Conservation (phyloP, 345 rosid genomes). For the Ailanthus altissimus region DNA sequence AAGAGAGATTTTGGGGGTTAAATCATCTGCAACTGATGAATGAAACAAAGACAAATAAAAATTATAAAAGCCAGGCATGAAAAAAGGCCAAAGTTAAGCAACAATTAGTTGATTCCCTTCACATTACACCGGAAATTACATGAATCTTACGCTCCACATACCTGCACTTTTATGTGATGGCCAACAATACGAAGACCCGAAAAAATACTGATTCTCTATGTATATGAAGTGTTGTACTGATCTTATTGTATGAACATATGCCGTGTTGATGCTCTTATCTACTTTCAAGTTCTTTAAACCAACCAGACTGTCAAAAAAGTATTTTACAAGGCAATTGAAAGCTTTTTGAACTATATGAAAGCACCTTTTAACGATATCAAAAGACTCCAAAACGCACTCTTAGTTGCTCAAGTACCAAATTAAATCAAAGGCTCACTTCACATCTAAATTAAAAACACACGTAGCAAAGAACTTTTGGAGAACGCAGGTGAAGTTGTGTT, state of each 20-base stretch:
- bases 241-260: slow-evolving; percentile 61
- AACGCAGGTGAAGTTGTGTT: background rate
- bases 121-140: background rate
- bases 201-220: slow-evolving; percentile 23
- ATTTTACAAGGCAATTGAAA: too few species aligned
- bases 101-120: background rate
- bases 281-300: slow-evolving; percentile 65
- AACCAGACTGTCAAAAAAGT: slow-evolving; percentile 49
- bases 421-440: too few species aligned
- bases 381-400: background rate
- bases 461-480: background rate
- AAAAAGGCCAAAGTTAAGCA: background rate
- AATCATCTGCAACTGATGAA: too few species aligned
- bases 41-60: too few species aligned
- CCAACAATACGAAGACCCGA: slow-evolving; percentile 65
- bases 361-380: background rate
- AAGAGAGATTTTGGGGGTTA: too few species aligned
- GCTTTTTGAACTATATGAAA: too few species aligned
- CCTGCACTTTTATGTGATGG: slow-evolving; percentile 72
- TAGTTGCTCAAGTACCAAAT: too few species aligned
- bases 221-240: slow-evolving; percentile 68
- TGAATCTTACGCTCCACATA: background rate
- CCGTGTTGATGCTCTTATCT: slow-evolving; percentile 62
- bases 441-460: background rate
- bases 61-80: background rate